These are phyloP conservation scores for Schoenoplectus tabernaemontani DNA, from an alignment of 202 grass and related monocot genomes.

Conservation along the genomic window DNA sequence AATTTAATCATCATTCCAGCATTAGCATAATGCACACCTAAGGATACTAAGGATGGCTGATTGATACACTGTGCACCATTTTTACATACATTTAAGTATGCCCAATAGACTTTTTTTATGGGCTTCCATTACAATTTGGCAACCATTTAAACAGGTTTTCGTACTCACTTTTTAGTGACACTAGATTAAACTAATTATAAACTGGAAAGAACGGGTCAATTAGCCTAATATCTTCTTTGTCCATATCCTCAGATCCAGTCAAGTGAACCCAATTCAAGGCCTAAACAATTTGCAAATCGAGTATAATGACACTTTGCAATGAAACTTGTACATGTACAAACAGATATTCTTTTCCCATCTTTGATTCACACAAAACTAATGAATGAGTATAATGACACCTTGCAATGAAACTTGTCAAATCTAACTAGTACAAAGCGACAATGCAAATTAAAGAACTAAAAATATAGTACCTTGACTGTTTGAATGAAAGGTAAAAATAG, in stretches of 20 bases:
- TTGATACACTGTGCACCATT: neutral
- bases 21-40: neutral
- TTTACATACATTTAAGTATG: neutral
- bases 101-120: neutral
- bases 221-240: neutral
- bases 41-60: neutral
- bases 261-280: neutral
- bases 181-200: neutral
- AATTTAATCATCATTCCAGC: neutral
- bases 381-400: neutral
- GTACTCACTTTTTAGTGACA: neutral
- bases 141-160: neutral
- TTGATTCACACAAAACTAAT: neutral
- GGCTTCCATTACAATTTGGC: neutral
- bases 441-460: neutral
- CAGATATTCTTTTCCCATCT: neutral
- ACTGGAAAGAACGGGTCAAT: neutral
- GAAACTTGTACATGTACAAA: neutral
- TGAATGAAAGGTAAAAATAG: conserved; percentile 91
- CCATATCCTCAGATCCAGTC: neutral
- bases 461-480: conserved; percentile 62
- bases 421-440: neutral
- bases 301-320: no score
- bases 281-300: neutral
- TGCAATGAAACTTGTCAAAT: neutral